Percentiles rank a stretch among this genome's conserved stretches.
These are phyloP conservation scores for Saccharomycopsis oosterbeekiorum DNA, from an alignment of 805 yeast species.

Conservation along the genomic window DNA sequence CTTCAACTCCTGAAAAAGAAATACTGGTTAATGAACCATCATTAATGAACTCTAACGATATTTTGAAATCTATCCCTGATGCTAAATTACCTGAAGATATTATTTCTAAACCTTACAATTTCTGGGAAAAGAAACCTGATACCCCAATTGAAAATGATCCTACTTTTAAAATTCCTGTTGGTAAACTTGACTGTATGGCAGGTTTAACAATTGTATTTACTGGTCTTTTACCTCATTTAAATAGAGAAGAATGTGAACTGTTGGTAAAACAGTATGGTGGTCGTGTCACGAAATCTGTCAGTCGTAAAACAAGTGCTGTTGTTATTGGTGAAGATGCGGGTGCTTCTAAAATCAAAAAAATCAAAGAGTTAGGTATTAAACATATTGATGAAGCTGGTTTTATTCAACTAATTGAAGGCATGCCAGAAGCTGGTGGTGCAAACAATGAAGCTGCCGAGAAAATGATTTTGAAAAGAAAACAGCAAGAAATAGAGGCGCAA, in stretches of 20 bases:
- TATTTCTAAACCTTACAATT: conserved; percentile 42
- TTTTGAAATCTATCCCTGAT: conserved; percentile 60
- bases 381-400: conserved; percentile 86
- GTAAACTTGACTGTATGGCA: conserved; percentile 73
- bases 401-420: conserved; percentile 52
- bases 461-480: conserved; percentile 58
- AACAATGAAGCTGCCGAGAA: conserved; percentile 74
- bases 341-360: conserved; percentile 81
- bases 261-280: conserved; percentile 86
- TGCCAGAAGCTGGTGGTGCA: conserved; percentile 91
- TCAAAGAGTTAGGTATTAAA: conserved; percentile 61
- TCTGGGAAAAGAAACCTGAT: conserved; percentile 45
- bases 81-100: conserved; percentile 49
- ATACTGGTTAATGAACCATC: conserved; percentile 2
- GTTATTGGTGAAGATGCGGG: conserved; percentile 96
- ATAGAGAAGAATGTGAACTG: conserved; percentile 65
- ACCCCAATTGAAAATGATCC: conserved; percentile 25
- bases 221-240: conserved; percentile 72
- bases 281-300: conserved; percentile 74
- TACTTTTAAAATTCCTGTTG: conserved; percentile 55
- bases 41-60: conserved; percentile 35
- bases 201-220: conserved; percentile 93
- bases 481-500: conserved; percentile 50
- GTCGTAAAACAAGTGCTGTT: conserved; percentile 76
- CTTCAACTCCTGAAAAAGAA: conserved; percentile 6